A percentile compares a stretch with the other conserved stretches of the same genome.
Conservation (phyloP, 2,329 filamentous ascomycete species). For the Periconia sp. region DNA sequence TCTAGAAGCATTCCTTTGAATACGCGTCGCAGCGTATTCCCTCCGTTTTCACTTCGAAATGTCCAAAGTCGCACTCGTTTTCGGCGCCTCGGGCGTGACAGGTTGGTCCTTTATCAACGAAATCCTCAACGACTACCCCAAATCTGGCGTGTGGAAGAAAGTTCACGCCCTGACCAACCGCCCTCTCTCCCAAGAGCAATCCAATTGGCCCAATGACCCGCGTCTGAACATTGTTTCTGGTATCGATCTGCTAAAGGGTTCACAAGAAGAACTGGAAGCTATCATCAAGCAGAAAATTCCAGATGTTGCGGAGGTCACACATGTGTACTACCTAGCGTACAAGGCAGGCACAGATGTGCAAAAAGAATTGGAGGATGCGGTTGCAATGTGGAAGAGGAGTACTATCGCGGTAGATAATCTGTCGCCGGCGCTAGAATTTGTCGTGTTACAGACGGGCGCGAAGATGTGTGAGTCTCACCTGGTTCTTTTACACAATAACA, state of each 20-base stretch:
- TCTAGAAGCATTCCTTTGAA: neutral
- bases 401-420: slow-evolving; percentile 38
- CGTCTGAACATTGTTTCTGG: slow-evolving; percentile 51
- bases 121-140: slow-evolving; percentile 46
- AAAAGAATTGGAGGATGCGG: slow-evolving; percentile 48
- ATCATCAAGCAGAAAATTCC: slow-evolving; percentile 41
- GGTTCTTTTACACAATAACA: no score
- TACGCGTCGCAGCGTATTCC: no score
- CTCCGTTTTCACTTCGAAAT: no score
- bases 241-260: slow-evolving; percentile 49
- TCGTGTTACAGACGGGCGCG: slow-evolving; percentile 38
- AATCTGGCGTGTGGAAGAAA: slow-evolving; percentile 37
- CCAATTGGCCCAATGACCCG: slow-evolving; percentile 48
- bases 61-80: slow-evolving; percentile 49
- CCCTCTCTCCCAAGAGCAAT: slow-evolving; percentile 36
- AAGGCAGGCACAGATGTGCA: slow-evolving; percentile 49
- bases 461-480: slow-evolving; percentile 44
- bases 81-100: slow-evolving; percentile 51
- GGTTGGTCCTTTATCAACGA: slow-evolving; percentile 53
- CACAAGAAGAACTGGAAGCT: slow-evolving; percentile 47
- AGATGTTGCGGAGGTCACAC: slow-evolving; percentile 48
- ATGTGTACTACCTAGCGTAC: slow-evolving; percentile 54
- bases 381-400: slow-evolving; percentile 50
- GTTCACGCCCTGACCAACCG: slow-evolving; percentile 52
- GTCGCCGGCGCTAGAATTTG: slow-evolving; percentile 28